phyloP scores from a whole-genome alignment of 108 stramenopile genomes.

The Skeletonema tropicum region DNA sequence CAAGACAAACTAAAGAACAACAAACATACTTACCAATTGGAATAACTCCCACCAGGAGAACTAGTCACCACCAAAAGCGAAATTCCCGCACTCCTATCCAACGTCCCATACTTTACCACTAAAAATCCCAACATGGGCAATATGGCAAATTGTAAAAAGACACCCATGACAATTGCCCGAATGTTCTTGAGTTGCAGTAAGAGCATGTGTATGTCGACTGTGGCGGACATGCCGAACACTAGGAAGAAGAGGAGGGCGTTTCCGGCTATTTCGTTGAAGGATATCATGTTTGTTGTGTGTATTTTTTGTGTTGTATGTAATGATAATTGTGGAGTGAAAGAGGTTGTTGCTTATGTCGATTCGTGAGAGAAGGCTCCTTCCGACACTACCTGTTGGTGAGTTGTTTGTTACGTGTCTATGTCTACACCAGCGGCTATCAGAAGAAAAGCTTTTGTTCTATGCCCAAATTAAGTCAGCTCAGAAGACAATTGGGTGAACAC shows the following conservation, averaged over 20 bases:
- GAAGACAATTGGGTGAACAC: too few relatives aligned
- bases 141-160: slow-evolving; percentile 84
- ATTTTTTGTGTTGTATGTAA: neutral
- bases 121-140: slow-evolving; percentile 85
- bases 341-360: neutral
- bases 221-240: slow-evolving; percentile 87
- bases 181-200: slow-evolving; percentile 64
- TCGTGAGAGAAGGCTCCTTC: neutral
- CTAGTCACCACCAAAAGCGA: slow-evolving; percentile 79
- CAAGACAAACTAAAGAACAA: neutral
- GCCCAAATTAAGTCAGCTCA: too few relatives aligned
- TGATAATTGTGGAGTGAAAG: neutral
- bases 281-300: slow-evolving; percentile 11
- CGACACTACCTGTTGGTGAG: too few relatives aligned
- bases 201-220: slow-evolving; percentile 70
- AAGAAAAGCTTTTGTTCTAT: too few relatives aligned
- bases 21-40: slow-evolving; percentile 72
- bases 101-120: slow-evolving; percentile 55
- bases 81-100: slow-evolving; percentile 75
- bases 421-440: too few relatives aligned
- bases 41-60: slow-evolving; percentile 84
- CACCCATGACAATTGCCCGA: slow-evolving; percentile 67
- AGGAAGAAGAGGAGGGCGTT: slow-evolving; percentile 84
- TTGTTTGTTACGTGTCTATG: too few relatives aligned
- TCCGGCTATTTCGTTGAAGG: slow-evolving; percentile 47